Percentiles rank a stretch among this genome's conserved stretches.
phyloP scores from a whole-genome alignment of 176 grass and related monocot species.

The Phyllostachys edulis region DNA sequence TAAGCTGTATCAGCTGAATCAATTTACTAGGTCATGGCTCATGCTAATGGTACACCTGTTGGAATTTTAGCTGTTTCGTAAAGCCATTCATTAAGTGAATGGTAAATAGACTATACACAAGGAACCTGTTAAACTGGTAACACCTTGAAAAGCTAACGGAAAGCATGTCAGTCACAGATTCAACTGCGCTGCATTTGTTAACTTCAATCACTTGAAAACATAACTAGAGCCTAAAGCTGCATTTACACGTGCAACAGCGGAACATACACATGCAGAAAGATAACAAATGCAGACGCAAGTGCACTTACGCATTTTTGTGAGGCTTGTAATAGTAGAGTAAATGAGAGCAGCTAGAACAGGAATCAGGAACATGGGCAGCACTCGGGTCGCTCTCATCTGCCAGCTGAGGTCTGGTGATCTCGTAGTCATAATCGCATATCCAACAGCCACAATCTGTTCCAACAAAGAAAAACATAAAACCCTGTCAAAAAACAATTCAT shows the following conservation, averaged over 20 bases:
- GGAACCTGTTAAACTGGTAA: neutral
- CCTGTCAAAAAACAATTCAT: conserved; percentile 20
- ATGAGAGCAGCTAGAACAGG: conserved; percentile 61
- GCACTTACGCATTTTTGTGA: conserved; percentile 75
- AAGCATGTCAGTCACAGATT: neutral
- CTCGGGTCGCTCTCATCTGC: conserved; percentile 60
- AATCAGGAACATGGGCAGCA: conserved; percentile 73
- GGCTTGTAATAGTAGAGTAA: conserved; percentile 55
- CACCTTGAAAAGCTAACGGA: neutral
- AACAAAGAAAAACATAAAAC: neutral
- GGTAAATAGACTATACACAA: neutral
- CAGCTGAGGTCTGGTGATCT: conserved; percentile 65
- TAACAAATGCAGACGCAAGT: conserved; percentile 1
- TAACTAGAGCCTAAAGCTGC: neutral
- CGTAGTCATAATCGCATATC: conserved; percentile 64
- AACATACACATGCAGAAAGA: neutral
- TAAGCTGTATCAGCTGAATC: neutral
- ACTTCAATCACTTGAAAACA: neutral
- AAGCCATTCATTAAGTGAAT: neutral
- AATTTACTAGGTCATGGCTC: neutral
- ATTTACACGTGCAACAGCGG: neutral
- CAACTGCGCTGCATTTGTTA: neutral
- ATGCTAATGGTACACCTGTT: neutral
- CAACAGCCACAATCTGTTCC: conserved; percentile 63
- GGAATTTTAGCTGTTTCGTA: neutral